Evolutionary conservation across 495 filamentous ascomycete genomes (phyloP).

Genomic region (Saxophila tyrrhenica): DNA sequence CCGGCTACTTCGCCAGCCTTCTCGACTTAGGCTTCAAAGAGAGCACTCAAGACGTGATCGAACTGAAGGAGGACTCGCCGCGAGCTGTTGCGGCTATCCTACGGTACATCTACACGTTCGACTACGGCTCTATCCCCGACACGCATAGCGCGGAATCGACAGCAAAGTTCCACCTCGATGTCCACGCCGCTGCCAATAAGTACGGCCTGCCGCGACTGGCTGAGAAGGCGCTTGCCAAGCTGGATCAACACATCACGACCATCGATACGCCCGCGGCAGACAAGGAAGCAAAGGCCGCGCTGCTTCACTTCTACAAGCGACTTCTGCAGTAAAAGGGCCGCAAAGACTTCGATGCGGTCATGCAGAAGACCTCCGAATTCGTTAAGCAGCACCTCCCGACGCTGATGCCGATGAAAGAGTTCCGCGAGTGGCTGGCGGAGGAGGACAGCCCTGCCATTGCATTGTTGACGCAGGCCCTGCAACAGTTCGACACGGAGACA

Average conservation of each 20-base stretch:
- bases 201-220: background rate
- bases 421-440: background rate
- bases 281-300: too few relatives aligned
- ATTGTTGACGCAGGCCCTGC: too few relatives aligned
- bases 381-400: background rate
- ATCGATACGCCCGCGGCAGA: background rate
- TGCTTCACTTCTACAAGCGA: too few relatives aligned
- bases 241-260: background rate
- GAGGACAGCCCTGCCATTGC: too few relatives aligned
- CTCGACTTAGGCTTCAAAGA: constrained; percentile 3
- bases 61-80: constrained; percentile 27
- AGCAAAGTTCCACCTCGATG: background rate
- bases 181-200: background rate
- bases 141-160: background rate
- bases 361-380: background rate
- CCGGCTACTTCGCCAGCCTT: constrained; percentile 1
- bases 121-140: too few relatives aligned
- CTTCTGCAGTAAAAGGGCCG: too few relatives aligned
- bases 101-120: constrained; percentile 18
- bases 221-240: background rate
- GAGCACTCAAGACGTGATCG: constrained; percentile 5
- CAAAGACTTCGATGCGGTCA: background rate
- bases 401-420: background rate
- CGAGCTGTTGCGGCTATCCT: constrained; percentile 34
- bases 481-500: too few relatives aligned